Evolutionary conservation across 495 filamentous ascomycete genomes (phyloP), one percentile per base, ranked within the genome.

Genomic region (Talaromyces trachyspermus): DNA sequence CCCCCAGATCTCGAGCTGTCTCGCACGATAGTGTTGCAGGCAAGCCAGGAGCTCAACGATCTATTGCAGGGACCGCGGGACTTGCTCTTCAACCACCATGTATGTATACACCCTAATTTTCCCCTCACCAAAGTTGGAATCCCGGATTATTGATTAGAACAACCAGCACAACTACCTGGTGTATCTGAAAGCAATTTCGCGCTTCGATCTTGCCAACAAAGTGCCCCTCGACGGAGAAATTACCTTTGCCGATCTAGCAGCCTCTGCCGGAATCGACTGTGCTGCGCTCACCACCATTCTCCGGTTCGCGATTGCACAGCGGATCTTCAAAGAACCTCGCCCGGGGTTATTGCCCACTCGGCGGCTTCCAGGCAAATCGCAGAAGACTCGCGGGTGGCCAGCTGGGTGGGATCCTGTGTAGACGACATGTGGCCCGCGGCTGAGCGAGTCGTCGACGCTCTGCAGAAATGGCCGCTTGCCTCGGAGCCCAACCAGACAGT

Each of bases 241-340:
- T 38, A 62, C 67, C 2, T 72, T 74, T 45, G 41, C 56, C 15
- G 59, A 74, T 33, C 61, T 79, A 7, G 59, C 75, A 11, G 25
- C 51, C 30, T 59, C 60, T 35, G 70, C 65, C 0, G 47, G 61
- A 0, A 52, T 78, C 9, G 63, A 72, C 42, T 54, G 66, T 23
- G 56, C 60, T 49, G 70, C 75, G 49, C 59, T 79, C 12, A 62
- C 69, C 25, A 71, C 77, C 19, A 48, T 78, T 20, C 55, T 81
- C n/a, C 76, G 76, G 4, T 63, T 77, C 45, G 75, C 70, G 32
- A 80, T 80, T 58, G 75, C 69, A 41, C 71, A 76, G 46, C 64
- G 64, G 12, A 71, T 81, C 47, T 83, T 83, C 66, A 54, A 60
- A 14, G 78, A 82, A 44, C 69, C 72, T 3, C 45, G 46, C 14